These are phyloP conservation scores for Pterocarpus macrocarpus DNA, from an alignment of 306 rosid genomes.

Conservation along the genomic window DNA sequence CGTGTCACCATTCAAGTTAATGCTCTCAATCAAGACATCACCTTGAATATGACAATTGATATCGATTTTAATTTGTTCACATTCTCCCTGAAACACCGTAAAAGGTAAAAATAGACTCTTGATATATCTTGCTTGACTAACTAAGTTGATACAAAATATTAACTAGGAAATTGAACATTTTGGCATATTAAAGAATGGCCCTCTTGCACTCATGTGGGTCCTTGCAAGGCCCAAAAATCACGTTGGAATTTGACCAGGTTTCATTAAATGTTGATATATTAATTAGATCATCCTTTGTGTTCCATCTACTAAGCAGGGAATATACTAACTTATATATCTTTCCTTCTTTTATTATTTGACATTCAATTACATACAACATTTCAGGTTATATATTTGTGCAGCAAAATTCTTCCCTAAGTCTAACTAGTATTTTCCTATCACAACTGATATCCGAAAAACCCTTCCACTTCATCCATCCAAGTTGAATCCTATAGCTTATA, in stretches of 20 bases:
- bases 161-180: neutral
- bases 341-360: neutral
- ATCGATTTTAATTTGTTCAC: conserved; percentile 69
- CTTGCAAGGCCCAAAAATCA: neutral
- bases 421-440: no score
- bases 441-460: no score
- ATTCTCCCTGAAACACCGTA: conserved; percentile 63
- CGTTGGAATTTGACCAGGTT: conserved; percentile 17
- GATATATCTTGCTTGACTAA: no score
- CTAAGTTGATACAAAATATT: no score
- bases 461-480: no score
- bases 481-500: no score
- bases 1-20: conserved; percentile 62
- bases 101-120: neutral
- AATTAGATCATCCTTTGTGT: neutral
- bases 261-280: neutral
- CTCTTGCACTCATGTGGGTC: conserved; percentile 3
- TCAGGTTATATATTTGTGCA: no score
- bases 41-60: conserved; percentile 76
- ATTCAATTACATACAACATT: no score
- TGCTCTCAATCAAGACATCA: conserved; percentile 78
- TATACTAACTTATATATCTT: neutral
- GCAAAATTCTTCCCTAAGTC: no score
- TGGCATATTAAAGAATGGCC: neutral
- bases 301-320: neutral